These are phyloP conservation scores for Pseudozyma flocculosa DNA, from an alignment of 1,284 basidiomycete species.

Conservation along the genomic window DNA sequence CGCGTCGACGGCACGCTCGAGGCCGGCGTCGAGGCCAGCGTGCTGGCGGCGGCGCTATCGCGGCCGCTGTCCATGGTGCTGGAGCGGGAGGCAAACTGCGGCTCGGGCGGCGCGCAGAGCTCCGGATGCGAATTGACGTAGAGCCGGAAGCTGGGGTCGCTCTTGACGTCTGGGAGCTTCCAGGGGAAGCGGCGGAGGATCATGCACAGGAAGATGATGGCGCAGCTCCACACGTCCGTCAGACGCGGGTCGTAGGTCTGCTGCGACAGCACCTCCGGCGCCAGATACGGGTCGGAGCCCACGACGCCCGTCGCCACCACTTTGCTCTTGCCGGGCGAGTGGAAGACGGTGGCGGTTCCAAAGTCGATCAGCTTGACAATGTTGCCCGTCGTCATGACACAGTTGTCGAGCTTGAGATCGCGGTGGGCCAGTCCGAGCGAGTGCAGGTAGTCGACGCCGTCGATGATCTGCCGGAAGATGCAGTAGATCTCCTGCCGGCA, in stretches of 20 bases:
- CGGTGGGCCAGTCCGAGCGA: constrained; percentile 95
- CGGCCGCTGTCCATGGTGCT: constrained; percentile 9
- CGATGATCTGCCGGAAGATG: constrained; percentile 96
- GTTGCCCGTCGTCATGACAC: constrained; percentile 92
- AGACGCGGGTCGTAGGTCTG: constrained; percentile 91
- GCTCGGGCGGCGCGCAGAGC: constrained; percentile 62
- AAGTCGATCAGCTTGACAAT: constrained; percentile 99
- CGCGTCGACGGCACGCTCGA: constrained; percentile 27
- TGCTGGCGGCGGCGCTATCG: constrained; percentile 19
- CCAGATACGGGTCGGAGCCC: constrained; percentile 96
- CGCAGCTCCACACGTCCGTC: constrained; percentile 97
- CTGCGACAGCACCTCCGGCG: constrained; percentile 83
- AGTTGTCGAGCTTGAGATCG: constrained; percentile 99
- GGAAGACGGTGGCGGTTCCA: constrained; percentile 97
- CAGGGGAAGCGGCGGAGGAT: constrained; percentile 94
- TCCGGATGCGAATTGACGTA: constrained; percentile 92
- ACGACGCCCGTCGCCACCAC: constrained; percentile 80
- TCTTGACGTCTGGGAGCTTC: constrained; percentile 95
- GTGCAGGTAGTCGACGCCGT: constrained; percentile 97
- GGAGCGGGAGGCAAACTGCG: not conserved
- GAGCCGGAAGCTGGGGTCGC: constrained; percentile 83
- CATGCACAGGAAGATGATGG: constrained; percentile 99
- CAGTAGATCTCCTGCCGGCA: constrained; percentile 96
- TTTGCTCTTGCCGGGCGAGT: constrained; percentile 75
- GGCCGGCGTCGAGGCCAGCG: constrained; percentile 8